Evolutionary conservation across 2,329 filamentous ascomycete genomes (phyloP), one percentile per base, ranked within the genome.

Genomic region (Pochonia chlamydosporia): DNA sequence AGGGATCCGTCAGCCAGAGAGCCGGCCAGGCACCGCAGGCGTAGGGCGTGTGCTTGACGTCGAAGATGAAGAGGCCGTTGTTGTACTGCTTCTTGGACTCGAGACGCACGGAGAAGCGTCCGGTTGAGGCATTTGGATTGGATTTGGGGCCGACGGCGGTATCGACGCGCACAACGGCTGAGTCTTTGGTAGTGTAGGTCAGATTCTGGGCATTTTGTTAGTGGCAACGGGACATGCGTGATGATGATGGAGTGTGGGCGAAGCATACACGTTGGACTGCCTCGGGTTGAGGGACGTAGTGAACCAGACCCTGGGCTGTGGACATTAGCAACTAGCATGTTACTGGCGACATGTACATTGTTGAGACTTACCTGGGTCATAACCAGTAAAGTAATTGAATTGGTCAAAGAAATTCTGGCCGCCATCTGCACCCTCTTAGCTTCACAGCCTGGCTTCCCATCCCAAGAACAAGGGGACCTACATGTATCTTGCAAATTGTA

Each of bases 11-110:
- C 6, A 87, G 69, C 84, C 84, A 87, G 10, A 87, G 71, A 0
- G 84, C 75, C 2, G 81, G 79, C 83, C 79, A 86, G 20, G 75
- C 80, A 3, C 73, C 80, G 57, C 82, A 85, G 36, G 80, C 82
- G 55, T 72, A 78, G 0, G 82, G 82, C 0, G 77, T 78, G 63
- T 85, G 82, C 50, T 75, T 71, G 53, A 85, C 70, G 57, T 85
- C 81, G 56, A 85, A 85, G 56, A 85, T 67, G 64, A 85, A 85
- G n/a, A 85, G 74, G 0, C 82, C 82, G n/a, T 60, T 64, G 56
- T 80, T 63, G 63, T 84, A 85, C 39, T 75, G 75, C 39, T 63
- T 68, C 57, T 78, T 82, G 30, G 81, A 85, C 50, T 79, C 72
- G 47, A 85, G 66, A 13, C 82, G 79, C 13, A 85, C 80, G 0